Conservation (phyloP, 139 green algal species). For the Bryopsis sp. region DNA sequence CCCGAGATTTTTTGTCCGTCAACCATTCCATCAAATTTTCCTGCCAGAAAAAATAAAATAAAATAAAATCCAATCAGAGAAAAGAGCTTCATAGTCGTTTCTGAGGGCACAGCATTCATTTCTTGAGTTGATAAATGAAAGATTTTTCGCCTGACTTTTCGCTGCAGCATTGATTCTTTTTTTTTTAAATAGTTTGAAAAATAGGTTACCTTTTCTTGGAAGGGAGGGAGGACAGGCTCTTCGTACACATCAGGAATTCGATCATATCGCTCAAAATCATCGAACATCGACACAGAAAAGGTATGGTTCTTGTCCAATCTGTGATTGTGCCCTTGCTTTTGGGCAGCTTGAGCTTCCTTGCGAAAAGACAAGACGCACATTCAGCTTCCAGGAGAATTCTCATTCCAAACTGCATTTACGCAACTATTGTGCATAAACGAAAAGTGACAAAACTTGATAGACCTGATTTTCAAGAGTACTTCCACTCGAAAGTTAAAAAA, state of each 20-base stretch:
- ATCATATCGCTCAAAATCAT: constrained; percentile 81
- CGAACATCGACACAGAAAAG: constrained; percentile 85
- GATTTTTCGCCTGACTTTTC: too few species aligned
- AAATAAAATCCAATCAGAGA: too few species aligned
- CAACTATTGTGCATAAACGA: too few species aligned
- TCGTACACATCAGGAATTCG: constrained; percentile 50
- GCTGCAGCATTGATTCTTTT: neutral
- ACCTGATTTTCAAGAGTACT: too few species aligned
- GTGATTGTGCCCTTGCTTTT: constrained; percentile 60
- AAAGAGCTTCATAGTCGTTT: too few species aligned
- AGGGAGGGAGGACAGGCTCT: constrained; percentile 25
- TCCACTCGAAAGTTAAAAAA: too few species aligned
- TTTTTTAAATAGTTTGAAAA: neutral
- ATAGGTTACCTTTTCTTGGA: constrained; percentile 21
- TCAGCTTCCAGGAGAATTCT: neutral
- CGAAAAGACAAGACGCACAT: constrained; percentile 8
- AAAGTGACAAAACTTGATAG: too few species aligned
- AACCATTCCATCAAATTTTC: constrained; percentile 85
- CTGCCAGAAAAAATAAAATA: too few species aligned
- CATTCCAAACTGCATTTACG: too few species aligned
- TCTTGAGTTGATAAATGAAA: too few species aligned
- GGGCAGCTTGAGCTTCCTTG: constrained; percentile 32
- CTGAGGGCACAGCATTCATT: too few species aligned
- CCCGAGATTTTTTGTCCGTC: constrained; percentile 77
- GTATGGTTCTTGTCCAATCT: constrained; percentile 94